These are phyloP conservation scores for Epichloe scottii DNA, from an alignment of 2,329 filamentous ascomycete genomes.

Conservation along the genomic window DNA sequence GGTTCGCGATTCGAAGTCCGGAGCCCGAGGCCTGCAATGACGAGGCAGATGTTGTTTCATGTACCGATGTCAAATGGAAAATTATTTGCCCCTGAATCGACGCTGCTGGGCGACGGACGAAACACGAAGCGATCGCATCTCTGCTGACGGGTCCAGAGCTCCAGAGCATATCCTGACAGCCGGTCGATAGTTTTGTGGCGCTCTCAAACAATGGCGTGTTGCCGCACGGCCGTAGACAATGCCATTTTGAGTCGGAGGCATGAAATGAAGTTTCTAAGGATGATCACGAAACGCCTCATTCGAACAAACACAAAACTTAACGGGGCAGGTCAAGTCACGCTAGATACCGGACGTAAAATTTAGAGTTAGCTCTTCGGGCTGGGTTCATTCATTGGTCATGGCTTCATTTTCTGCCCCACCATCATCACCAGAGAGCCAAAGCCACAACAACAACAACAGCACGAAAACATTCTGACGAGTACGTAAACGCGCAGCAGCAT, in stretches of 20 bases:
- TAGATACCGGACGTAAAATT: too few species aligned
- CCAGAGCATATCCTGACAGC: neutral
- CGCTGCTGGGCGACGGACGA: neutral
- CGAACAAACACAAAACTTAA: too few species aligned
- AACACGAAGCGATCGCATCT: neutral
- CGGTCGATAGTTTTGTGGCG: neutral
- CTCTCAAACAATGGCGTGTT: too few species aligned
- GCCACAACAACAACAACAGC: neutral
- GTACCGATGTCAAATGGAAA: neutral
- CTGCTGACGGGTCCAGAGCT: neutral
- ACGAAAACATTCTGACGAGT: too few species aligned
- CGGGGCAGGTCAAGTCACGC: too few species aligned
- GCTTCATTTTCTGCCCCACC: neutral
- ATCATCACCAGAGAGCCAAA: neutral
- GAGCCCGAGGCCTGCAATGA: neutral
- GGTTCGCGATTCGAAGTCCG: neutral
- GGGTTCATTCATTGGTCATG: neutral
- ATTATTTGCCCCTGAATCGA: neutral
- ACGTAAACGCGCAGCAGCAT: too few species aligned
- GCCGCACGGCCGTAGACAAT: too few species aligned
- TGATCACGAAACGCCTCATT: too few species aligned
- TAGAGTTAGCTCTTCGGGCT: too few species aligned
- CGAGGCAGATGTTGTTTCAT: neutral
- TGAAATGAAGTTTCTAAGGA: too few species aligned
- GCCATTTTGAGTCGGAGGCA: too few species aligned